A percentile compares a stretch with the other conserved stretches of the same genome.
Conservation (phyloP, 73 alveolate genomes). For the Halteria grandinella region DNA sequence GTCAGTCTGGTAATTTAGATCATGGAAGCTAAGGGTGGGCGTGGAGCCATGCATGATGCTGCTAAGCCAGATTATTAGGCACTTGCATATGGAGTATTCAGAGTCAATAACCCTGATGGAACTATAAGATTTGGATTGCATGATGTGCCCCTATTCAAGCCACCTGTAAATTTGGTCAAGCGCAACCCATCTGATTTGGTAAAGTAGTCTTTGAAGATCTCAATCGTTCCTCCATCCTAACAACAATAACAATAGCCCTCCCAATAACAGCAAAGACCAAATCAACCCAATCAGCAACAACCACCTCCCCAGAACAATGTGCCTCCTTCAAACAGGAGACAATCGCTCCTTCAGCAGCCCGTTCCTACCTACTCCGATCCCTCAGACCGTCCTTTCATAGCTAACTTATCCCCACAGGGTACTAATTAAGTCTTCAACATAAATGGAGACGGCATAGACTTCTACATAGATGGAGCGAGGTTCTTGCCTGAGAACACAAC, state of each 20-base stretch:
- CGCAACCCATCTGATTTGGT: conserved; percentile 12
- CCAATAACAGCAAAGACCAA: not conserved
- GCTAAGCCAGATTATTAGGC: conserved; percentile 26
- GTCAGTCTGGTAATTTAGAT: conserved; percentile 6
- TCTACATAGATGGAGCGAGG: conserved; percentile 89
- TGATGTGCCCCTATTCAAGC: conserved; percentile 54
- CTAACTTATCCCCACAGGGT: not conserved
- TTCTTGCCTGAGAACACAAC: conserved; percentile 89
- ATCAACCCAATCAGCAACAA: not conserved
- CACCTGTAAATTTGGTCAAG: conserved; percentile 58
- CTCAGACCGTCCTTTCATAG: conserved; percentile 8
- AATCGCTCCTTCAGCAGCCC: conserved; percentile 15
- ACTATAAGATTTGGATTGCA: conserved; percentile 66
- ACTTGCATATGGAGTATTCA: conserved; percentile 56
- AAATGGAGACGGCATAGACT: conserved; percentile 85
- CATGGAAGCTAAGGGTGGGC: conserved; percentile 38
- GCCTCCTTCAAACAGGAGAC: conserved; percentile 11
- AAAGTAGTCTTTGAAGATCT: conserved; percentile 24
- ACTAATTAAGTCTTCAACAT: no score
- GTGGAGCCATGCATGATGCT: conserved; percentile 3
- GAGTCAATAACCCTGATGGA: conserved; percentile 63
- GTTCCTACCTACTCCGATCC: not conserved
- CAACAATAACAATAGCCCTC: not conserved
- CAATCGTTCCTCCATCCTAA: conserved; percentile 18
- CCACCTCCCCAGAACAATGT: not conserved